A percentile compares a stretch with the other conserved stretches of the same genome.
Conservation (phyloP, 805 yeast species). For the Kuraishia molischiana region DNA sequence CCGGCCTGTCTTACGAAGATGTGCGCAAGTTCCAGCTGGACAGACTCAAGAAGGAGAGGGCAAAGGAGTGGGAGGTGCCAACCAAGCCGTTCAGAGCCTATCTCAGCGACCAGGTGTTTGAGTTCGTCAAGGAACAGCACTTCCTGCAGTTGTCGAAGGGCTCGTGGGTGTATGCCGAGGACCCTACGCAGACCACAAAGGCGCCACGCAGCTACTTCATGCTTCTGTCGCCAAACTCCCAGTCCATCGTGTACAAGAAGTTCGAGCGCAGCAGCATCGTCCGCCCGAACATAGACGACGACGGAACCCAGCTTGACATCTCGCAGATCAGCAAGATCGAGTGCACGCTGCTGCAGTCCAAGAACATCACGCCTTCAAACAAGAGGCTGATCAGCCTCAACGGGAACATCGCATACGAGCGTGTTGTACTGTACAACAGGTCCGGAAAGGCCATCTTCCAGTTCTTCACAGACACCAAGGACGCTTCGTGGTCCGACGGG, state of each 20-base stretch:
- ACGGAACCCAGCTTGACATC: constrained; percentile 40
- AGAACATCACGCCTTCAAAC: constrained; percentile 25
- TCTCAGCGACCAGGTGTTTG: constrained; percentile 47
- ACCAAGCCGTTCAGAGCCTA: constrained; percentile 38
- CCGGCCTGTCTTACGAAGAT: constrained; percentile 31
- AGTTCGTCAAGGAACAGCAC: constrained; percentile 69
- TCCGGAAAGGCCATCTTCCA: constrained; percentile 32
- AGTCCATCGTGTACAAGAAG: constrained; percentile 49
- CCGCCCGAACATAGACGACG: constrained; percentile 52
- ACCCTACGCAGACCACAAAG: constrained; percentile 25
- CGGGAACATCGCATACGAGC: constrained; percentile 48
- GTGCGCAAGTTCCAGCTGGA: constrained; percentile 47
- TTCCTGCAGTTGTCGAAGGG: constrained; percentile 65
- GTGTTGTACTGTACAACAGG: constrained; percentile 38
- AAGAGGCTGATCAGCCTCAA: constrained; percentile 42
- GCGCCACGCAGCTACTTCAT: constrained; percentile 41
- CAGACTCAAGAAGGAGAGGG: constrained; percentile 25
- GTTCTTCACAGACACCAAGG: constrained; percentile 66
- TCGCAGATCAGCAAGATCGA: constrained; percentile 40
- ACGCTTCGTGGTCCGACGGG: constrained; percentile 76
- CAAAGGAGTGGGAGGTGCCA: constrained; percentile 32
- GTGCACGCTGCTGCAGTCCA: constrained; percentile 36
- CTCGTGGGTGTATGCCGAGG: constrained; percentile 67
- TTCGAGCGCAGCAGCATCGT: constrained; percentile 34
- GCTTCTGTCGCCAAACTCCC: constrained; percentile 58